Conservation (phyloP, 768 basidiomycete genomes). For the Termitomyces bulborhizus region DNA sequence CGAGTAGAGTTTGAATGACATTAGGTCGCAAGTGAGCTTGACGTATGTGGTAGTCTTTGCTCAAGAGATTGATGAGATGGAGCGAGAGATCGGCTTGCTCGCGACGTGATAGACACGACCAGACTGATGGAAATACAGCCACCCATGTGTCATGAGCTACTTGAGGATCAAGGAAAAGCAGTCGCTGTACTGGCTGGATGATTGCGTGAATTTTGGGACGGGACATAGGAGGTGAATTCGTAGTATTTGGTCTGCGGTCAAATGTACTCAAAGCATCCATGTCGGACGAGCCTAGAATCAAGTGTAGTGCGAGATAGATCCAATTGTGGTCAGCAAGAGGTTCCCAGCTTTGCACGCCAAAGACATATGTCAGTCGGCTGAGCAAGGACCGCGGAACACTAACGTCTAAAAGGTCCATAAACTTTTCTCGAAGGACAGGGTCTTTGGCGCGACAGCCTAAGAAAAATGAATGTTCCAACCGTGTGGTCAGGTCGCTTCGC, state of each 20-base stretch:
- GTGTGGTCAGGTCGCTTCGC: slow-evolving; percentile 88
- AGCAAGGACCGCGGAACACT: slow-evolving; percentile 81
- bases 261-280: slow-evolving; percentile 29
- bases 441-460: slow-evolving; percentile 87
- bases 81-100: slow-evolving; percentile 88
- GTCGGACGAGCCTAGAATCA: slow-evolving; percentile 66
- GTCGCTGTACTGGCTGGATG: slow-evolving; percentile 72
- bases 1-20: slow-evolving; percentile 85
- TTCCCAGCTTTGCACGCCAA: slow-evolving; percentile 96
- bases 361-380: slow-evolving; percentile 80
- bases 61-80: slow-evolving; percentile 83
- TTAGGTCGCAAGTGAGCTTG: slow-evolving; percentile 90
- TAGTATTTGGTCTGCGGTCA: slow-evolving; percentile 33
- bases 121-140: slow-evolving; percentile 78
- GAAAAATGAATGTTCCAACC: slow-evolving; percentile 90
- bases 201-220: slow-evolving; percentile 47
- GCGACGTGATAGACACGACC: slow-evolving; percentile 77
- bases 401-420: slow-evolving; percentile 85
- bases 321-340: slow-evolving; percentile 87
- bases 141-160: slow-evolving; percentile 83
- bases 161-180: slow-evolving; percentile 74
- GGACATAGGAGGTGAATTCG: slow-evolving; percentile 27
- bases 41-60: slow-evolving; percentile 89
- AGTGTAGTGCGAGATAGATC: slow-evolving; percentile 87
- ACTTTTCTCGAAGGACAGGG: slow-evolving; percentile 68